A percentile compares a stretch with the other conserved stretches of the same genome.
These are phyloP conservation scores for Coelastrella sp. DNA, from an alignment of 139 green algal species.

Conservation along the genomic window DNA sequence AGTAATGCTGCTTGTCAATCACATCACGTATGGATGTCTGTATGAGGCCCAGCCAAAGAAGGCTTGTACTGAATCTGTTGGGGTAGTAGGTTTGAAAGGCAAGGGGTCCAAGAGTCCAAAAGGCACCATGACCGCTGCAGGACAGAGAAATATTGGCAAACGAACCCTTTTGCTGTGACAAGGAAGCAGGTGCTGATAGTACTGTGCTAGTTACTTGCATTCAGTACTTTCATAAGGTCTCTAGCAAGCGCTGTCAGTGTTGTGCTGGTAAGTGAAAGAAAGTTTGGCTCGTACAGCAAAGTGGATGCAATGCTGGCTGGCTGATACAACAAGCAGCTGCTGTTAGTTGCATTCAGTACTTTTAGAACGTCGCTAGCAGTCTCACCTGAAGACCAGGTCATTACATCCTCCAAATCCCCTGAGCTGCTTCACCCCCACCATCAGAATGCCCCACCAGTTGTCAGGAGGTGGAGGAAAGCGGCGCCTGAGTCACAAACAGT, in stretches of 20 bases:
- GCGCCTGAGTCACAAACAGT: slow-evolving; percentile 71
- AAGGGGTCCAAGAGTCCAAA: slow-evolving; percentile 74
- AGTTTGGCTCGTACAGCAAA: too few relatives aligned
- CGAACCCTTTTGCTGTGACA: not conserved
- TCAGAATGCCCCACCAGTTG: slow-evolving; percentile 62
- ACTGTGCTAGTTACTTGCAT: too few relatives aligned
- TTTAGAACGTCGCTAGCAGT: too few relatives aligned
- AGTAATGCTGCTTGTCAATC: slow-evolving; percentile 75
- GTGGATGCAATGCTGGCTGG: too few relatives aligned
- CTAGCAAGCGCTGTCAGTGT: too few relatives aligned
- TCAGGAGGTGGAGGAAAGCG: slow-evolving; percentile 76
- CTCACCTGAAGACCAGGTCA: slow-evolving; percentile 79
- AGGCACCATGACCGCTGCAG: slow-evolving; percentile 71
- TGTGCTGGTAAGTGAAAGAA: too few relatives aligned
- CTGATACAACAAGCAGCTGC: too few relatives aligned
- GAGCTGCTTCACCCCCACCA: slow-evolving; percentile 67
- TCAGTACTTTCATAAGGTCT: too few relatives aligned
- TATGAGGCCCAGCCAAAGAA: slow-evolving; percentile 69
- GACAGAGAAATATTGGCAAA: not conserved
- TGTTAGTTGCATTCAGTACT: too few relatives aligned
- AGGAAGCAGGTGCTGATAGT: too few relatives aligned
- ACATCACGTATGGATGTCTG: slow-evolving; percentile 68
- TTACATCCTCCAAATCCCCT: slow-evolving; percentile 83
- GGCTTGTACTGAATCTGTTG: not conserved
- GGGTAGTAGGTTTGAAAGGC: slow-evolving; percentile 74